Base-by-base conservation (phyloP, 1,284 basidiomycete genomes). In the Phylloboletellus chloephorus region DNA sequence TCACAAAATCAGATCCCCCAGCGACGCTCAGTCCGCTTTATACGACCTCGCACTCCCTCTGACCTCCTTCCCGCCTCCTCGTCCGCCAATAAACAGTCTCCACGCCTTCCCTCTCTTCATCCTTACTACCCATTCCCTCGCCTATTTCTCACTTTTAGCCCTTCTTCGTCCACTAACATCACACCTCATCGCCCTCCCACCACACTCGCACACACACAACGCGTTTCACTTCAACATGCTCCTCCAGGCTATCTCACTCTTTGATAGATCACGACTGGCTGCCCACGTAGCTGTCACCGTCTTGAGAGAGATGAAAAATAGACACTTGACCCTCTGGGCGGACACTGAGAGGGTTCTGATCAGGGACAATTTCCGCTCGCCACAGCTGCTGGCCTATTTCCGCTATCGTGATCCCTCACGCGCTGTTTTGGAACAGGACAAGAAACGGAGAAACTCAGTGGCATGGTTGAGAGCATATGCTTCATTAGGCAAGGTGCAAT, bases 181-280 rank as follows among this genome's bases (percentile, higher is more conserved):
- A 46, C 69, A 40, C 37, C 12, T 60, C 29, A 12, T 52, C 21
- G 52, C 58, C 1, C 78, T 82, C 47, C 63, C 78, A 7, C 53
- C 56, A 5, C 57, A 65, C 10, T 57, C 66, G 8, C 51, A 69
- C 8, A 45, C 50, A 12, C 43, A 63, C 29, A 58, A 60, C 0
- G 43, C 60, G 1, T 60, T 68, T 24, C 67, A 79, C 47, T 76
- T 75, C 63, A 76, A 80, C 47, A 64, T 73, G 32, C 58, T 84
- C 36, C 69, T 85, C 7, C 71, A 69, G 28, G 67, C 74, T 3
- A 57, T 83, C 29, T 63, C 74, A 0, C 54, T 59, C 43, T 64
- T 69, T 30, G 64, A 71, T 1, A 54, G 63, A n/a, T 72, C 73
- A 0, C 52, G 56, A 0, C 64, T 70, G 7, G 64, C 63, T 5